Evolutionary conservation across 441 rosid species (phyloP), one percentile per base, ranked within the genome.

Genomic region (Populus hybrid): DNA sequence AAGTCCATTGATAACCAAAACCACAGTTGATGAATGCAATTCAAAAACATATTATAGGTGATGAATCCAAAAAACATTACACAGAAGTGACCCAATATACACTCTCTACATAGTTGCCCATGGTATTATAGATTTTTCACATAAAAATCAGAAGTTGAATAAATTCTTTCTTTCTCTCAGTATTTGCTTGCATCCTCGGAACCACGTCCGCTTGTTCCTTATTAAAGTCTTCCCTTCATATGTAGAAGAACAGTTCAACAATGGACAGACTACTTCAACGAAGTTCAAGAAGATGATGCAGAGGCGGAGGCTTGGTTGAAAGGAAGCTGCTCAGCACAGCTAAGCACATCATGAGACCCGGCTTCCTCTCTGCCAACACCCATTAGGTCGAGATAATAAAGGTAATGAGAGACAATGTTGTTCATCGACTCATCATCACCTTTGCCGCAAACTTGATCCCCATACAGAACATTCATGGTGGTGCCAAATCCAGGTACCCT

Each of bases 321-420:
- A 72, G 89, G 82, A 46, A 83, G 77, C 69, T 92, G 97, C 73
- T 92, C 93, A 0, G 84, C 88, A 21, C 97, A 92, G 81, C 73
- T 78, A 20, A 92, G 86, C 72, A 85, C 82, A 14, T 90, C 94
- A 70, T 90, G 86, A 0, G 97, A 84, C 20, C 94, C 97, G 0
- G 97, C 97, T 9, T 92, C 94, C 68, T 92, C 97, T 8, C 97
- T 83, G 23, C 94, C 93, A 0, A 92, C 88, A 8, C 97, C 97
- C 84, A 90, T 77, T 67, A 89, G 82, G 69, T 92, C 97, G 9
- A 92, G 92, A 79, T 90, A 92, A 69, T 92, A 81, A 0, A 73
- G 82, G 79, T 90, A 92, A 69, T 92, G 97, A 4, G 97, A 92
- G 38, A 90, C 4, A 11, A 86, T 84, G 82, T 81, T 88, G 87